Conservation (phyloP, 257 asterid species). For the Salvia splendens region DNA sequence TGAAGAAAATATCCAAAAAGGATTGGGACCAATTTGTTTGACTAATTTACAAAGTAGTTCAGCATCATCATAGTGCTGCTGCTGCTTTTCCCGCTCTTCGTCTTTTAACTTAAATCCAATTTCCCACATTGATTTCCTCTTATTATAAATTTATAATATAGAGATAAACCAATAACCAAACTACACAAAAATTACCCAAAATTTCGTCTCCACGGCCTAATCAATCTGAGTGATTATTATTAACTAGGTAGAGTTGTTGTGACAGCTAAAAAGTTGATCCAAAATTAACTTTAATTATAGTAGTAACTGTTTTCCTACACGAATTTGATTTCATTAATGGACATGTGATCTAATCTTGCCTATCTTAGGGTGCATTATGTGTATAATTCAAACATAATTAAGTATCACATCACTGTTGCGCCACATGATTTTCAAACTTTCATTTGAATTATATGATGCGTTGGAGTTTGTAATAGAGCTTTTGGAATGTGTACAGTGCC, state of each 20-base stretch:
- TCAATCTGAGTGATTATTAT: not conserved
- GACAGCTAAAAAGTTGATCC: conserved; percentile 38
- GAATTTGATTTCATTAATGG: conserved; percentile 29
- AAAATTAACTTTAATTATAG: conserved; percentile 35
- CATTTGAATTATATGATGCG: conserved; percentile 12
- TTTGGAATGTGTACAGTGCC: conserved; percentile 12
- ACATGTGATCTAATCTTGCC: conserved; percentile 18
- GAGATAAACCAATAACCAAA: not conserved
- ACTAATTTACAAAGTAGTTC: conserved; percentile 26
- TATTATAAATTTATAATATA: not conserved
- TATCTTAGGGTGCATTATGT: conserved; percentile 34
- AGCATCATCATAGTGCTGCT: conserved; percentile 4
- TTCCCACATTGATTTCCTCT: not conserved
- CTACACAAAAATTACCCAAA: not conserved
- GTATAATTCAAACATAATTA: conserved; percentile 37
- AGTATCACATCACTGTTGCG: conserved; percentile 22
- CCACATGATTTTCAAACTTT: conserved; percentile 29
- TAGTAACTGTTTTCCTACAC: conserved; percentile 35
- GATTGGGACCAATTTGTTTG: conserved; percentile 30
- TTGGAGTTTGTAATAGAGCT: not conserved
- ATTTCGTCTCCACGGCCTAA: not conserved
- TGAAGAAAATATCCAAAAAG: conserved; percentile 7
- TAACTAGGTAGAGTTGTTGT: conserved; percentile 22
- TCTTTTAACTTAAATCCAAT: conserved; percentile 16
- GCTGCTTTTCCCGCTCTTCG: conserved; percentile 39